Percentiles rank a stretch among this genome's conserved stretches.
These are phyloP conservation scores for Jaltomata sinuosa DNA, from an alignment of 257 asterid genomes.

Conservation along the genomic window DNA sequence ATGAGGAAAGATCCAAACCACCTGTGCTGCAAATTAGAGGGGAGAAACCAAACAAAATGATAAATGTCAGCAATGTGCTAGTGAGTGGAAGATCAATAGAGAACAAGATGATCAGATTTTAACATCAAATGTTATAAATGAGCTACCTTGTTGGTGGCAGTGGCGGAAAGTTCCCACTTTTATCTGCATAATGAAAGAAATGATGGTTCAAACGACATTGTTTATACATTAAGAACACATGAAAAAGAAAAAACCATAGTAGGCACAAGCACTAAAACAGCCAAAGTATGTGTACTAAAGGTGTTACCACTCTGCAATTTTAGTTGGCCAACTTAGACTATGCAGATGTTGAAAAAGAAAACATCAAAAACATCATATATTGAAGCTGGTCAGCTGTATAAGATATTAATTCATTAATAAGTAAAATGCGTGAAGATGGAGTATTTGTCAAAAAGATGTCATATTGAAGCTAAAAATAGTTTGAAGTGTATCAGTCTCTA, in stretches of 20 bases:
- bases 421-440: background rate
- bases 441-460: background rate
- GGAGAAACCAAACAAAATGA: slow-evolving; percentile 2
- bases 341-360: background rate
- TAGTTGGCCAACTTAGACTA: background rate
- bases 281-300: background rate
- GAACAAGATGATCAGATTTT: background rate
- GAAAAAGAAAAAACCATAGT: background rate
- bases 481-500: background rate
- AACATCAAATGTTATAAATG: slow-evolving; percentile 3
- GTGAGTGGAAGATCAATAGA: background rate
- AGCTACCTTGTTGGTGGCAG: slow-evolving; percentile 36
- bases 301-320: background rate
- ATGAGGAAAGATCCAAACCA: slow-evolving; percentile 30
- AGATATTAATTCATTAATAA: background rate
- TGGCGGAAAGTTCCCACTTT: slow-evolving; percentile 38
- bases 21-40: slow-evolving; percentile 58
- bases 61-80: background rate
- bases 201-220: background rate
- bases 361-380: background rate
- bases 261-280: background rate
- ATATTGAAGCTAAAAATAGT: background rate
- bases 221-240: background rate
- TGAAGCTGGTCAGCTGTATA: background rate
- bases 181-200: slow-evolving; percentile 40